Evolutionary conservation across 495 filamentous ascomycete genomes (phyloP).

Genomic region (Tuber microsphaerosporum): DNA sequence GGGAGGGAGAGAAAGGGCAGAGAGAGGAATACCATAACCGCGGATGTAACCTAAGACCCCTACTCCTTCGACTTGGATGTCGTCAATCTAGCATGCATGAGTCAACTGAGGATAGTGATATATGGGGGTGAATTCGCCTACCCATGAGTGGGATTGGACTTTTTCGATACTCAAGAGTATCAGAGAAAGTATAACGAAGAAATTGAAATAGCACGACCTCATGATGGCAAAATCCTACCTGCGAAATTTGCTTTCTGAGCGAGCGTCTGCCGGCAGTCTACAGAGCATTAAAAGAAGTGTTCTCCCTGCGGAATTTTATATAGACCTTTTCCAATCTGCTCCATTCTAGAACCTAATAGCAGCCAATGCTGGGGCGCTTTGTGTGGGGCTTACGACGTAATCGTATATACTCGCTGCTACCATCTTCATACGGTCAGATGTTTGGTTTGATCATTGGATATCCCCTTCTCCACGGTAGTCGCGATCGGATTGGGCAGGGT

Average conservation of each 20-base stretch:
- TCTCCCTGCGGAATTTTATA: background rate
- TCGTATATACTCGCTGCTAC: background rate
- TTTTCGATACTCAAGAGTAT: background rate
- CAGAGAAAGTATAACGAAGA: background rate
- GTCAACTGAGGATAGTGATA: background rate
- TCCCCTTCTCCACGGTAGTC: background rate
- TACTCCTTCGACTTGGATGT: conserved; percentile 17
- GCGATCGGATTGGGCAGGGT: background rate
- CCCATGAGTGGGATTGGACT: background rate
- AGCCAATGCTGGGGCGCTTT: background rate
- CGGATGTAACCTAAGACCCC: conserved; percentile 22
- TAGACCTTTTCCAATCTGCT: background rate
- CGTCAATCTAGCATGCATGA: conserved; percentile 10
- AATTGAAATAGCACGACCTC: background rate
- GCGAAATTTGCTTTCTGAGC: background rate
- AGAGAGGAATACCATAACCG: conserved; percentile 14
- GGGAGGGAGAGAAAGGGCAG: background rate
- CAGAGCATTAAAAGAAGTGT: background rate
- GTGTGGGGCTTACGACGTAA: background rate
- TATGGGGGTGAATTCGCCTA: background rate
- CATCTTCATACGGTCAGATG: background rate
- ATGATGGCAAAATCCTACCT: conserved; percentile 1
- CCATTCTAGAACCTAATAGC: background rate
- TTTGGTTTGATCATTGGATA: background rate
- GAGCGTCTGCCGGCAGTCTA: background rate